Percentiles rank a stretch among this genome's conserved stretches.
Conservation (phyloP, 352 stramenopile genomes). For the Phytophthora sojae region DNA sequence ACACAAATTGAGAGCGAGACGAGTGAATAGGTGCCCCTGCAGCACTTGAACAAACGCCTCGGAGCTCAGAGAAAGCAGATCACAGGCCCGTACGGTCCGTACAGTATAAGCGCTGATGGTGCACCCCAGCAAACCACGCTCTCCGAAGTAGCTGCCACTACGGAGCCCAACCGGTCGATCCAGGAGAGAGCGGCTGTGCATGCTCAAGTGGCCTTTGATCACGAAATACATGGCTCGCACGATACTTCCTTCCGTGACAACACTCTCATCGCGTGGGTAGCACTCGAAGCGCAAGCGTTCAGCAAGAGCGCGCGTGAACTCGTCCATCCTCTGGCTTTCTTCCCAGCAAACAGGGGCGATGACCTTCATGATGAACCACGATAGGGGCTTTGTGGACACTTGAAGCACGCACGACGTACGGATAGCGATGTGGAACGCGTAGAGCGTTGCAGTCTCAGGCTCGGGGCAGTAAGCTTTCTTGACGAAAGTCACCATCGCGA, state of each 20-base stretch:
- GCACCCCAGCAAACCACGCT: background rate
- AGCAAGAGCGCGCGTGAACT: slow-evolving; percentile 34
- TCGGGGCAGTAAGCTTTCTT: slow-evolving; percentile 52
- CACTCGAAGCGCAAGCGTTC: slow-evolving; percentile 55
- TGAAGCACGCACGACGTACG: slow-evolving; percentile 50
- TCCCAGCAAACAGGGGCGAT: slow-evolving; percentile 39
- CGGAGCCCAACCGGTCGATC: background rate
- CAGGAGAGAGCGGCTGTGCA: background rate
- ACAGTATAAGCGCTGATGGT: background rate
- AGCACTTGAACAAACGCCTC: slow-evolving; percentile 1
- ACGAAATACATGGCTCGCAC: slow-evolving; percentile 70
- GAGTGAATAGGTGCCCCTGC: background rate
- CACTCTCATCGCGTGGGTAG: slow-evolving; percentile 57
- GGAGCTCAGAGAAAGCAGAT: slow-evolving; percentile 1
- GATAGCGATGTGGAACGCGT: slow-evolving; percentile 54
- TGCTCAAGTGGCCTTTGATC: background rate
- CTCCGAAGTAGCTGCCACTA: slow-evolving; percentile 1
- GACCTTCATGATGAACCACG: slow-evolving; percentile 40
- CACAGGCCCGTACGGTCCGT: background rate
- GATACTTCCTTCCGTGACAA: slow-evolving; percentile 62
- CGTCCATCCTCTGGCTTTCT: slow-evolving; percentile 16
- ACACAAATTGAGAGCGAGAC: background rate
- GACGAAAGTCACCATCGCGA: slow-evolving; percentile 41
- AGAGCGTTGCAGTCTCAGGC: slow-evolving; percentile 31
- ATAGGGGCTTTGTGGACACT: slow-evolving; percentile 36